Evolutionary conservation across 768 basidiomycete genomes (phyloP), one percentile per base, ranked within the genome.

Genomic region (Psilocybe tampanensis): DNA sequence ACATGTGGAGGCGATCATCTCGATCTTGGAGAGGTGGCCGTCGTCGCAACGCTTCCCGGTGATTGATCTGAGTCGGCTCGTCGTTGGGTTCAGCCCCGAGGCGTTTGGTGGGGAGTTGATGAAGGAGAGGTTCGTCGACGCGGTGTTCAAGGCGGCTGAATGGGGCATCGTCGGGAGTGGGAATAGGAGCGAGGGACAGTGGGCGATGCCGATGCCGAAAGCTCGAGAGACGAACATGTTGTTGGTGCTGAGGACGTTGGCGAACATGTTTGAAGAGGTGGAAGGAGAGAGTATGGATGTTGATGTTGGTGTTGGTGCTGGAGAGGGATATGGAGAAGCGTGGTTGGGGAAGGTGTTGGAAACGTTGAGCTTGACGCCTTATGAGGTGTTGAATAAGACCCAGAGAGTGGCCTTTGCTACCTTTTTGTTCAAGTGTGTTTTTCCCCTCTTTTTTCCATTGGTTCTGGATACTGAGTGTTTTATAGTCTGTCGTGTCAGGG

Each of bases 211-310:
- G 0, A 68, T 89, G 33, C 70, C 77, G 3, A 97, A 94, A 72
- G 70, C 85, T 7, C 78, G 87, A 55, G 95, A 97, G 68, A 96
- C 89, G 17, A 98, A 98, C 66, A 79, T 88, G 1, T 76, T 96
- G 58, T 79, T 99, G 22, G 77, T 90, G 1, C 75, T 97, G 47
- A 82, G 95, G 32, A 88, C 86, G 0, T 64, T 97, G 33, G 86
- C 91, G 23, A 99, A 99, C 70, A 73, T 80, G 32, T 86, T 95
- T 66, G 82, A 87, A 62, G 86, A 86, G 2, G 79, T 76, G 17
- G 69, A 75, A 7, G 66, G 39, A 62, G 4, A 44, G 19, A 19
- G 42, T 78, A 82, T 48, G 79, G 74, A 22, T 44, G 21, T 34
- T 19, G 52, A 55, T 50, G 44, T 63, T 9, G 49, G 48, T 34